A percentile compares a stretch with the other conserved stretches of the same genome.
These are phyloP conservation scores for Cyberlindnera nakhonratchasimensis DNA, from an alignment of 805 yeast species.

Conservation along the genomic window DNA sequence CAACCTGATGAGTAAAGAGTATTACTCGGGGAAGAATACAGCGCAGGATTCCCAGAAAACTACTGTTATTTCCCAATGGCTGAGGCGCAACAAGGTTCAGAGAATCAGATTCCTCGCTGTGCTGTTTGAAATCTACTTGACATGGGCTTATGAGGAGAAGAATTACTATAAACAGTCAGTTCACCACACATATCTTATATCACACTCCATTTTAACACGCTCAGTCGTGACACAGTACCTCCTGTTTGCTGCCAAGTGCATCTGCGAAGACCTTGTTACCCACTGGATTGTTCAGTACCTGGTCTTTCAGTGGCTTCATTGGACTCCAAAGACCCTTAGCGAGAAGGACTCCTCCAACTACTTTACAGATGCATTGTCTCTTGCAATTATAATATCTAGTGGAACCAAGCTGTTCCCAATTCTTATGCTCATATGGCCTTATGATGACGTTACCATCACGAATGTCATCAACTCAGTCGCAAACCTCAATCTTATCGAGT, in stretches of 20 bases:
- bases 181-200: conserved; percentile 25
- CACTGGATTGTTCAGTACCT: conserved; percentile 35
- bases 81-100: conserved; percentile 22
- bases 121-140: conserved; percentile 83
- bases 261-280: conserved; percentile 43
- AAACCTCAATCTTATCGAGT: conserved; percentile 61
- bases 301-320: conserved; percentile 25
- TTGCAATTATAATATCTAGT: conserved; percentile 71
- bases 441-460: conserved; percentile 72
- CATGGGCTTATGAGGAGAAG: conserved; percentile 89
- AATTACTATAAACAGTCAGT: conserved; percentile 29
- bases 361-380: conserved; percentile 46
- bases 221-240: conserved; percentile 49
- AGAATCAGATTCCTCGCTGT: conserved; percentile 60
- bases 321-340: conserved; percentile 27
- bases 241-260: conserved; percentile 51
- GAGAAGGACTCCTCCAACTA: conserved; percentile 16
- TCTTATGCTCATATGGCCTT: conserved; percentile 94
- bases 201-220: conserved; percentile 32
- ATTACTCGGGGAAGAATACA: neutral
- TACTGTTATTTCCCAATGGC: neutral
- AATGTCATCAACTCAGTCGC: conserved; percentile 58
- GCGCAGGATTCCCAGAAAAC: neutral
- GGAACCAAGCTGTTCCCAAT: conserved; percentile 85
- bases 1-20: conserved; percentile 45